Conservation (phyloP, 352 stramenopile species). For the Pythium oligandrum region DNA sequence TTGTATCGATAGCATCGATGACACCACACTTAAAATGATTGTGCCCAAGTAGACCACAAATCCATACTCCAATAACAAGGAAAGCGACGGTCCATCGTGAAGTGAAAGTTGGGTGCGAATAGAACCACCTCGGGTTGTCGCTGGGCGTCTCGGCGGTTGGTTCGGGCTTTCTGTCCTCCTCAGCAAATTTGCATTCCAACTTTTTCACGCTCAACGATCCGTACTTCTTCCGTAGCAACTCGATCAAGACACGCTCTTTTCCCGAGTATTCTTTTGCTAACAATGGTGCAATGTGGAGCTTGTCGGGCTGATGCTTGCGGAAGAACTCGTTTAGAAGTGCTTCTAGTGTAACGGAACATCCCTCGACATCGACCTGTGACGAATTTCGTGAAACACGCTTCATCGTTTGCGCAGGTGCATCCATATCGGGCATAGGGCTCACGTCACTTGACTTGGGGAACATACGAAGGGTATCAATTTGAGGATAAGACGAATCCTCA, state of each 20-base stretch:
- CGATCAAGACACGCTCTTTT: slow-evolving; percentile 61
- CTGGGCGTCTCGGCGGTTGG: too few species aligned
- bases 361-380: neutral
- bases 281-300: slow-evolving; percentile 51
- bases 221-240: slow-evolving; percentile 63
- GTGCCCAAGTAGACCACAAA: too few species aligned
- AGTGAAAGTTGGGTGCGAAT: too few species aligned
- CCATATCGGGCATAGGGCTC: neutral
- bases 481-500: neutral
- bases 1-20: too few species aligned
- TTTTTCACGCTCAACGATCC: slow-evolving; percentile 68
- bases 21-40: too few species aligned
- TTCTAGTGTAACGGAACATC: slow-evolving; percentile 35
- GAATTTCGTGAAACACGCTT: slow-evolving; percentile 5
- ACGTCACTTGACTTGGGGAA: neutral
- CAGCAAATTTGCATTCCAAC: slow-evolving; percentile 51
- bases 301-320: slow-evolving; percentile 70
- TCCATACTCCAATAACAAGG: too few species aligned
- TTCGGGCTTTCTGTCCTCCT: too few species aligned
- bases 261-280: slow-evolving; percentile 57
- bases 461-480: neutral
- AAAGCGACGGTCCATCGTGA: too few species aligned
- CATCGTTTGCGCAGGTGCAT: neutral
- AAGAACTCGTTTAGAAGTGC: slow-evolving; percentile 61
- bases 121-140: slow-evolving; percentile 5